These are phyloP conservation scores for Tolypocladium paradoxum DNA, from an alignment of 2,329 filamentous ascomycete genomes.

Conservation along the genomic window DNA sequence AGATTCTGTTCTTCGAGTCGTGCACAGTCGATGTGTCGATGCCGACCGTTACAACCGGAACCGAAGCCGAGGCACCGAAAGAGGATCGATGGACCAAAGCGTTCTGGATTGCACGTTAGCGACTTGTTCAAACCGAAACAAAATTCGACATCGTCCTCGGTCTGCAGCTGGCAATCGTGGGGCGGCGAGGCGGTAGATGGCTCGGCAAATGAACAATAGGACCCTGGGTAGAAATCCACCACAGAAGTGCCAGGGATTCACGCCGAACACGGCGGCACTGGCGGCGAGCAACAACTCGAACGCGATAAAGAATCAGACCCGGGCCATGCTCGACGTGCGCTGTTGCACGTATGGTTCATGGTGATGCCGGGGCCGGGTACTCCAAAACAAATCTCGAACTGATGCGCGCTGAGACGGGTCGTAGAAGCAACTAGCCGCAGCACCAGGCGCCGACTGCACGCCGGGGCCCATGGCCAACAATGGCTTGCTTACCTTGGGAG, in stretches of 20 bases:
- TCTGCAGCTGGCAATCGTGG: not conserved
- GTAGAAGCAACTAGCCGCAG: not conserved
- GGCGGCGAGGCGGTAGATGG: not conserved
- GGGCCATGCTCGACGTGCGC: not conserved
- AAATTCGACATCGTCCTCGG: not conserved
- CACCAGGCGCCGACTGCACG: not conserved
- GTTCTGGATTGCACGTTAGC: not conserved
- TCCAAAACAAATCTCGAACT: not conserved
- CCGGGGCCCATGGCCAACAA: not conserved
- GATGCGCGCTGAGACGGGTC: not conserved
- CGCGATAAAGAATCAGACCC: not conserved
- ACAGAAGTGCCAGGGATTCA: not conserved
- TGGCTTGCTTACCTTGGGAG: not conserved
- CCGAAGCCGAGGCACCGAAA: not conserved
- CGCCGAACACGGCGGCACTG: not conserved
- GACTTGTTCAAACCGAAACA: not conserved
- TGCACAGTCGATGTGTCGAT: not conserved
- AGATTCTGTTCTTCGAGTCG: not conserved
- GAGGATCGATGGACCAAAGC: not conserved
- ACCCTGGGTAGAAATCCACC: too few relatives aligned
- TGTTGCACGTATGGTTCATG: not conserved
- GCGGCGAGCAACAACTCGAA: not conserved
- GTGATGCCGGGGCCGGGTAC: not conserved
- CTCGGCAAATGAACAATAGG: too few relatives aligned
- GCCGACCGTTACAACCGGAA: not conserved